Base-by-base conservation (phyloP, 2,329 filamentous ascomycete genomes). In the Lachnellula arida region DNA sequence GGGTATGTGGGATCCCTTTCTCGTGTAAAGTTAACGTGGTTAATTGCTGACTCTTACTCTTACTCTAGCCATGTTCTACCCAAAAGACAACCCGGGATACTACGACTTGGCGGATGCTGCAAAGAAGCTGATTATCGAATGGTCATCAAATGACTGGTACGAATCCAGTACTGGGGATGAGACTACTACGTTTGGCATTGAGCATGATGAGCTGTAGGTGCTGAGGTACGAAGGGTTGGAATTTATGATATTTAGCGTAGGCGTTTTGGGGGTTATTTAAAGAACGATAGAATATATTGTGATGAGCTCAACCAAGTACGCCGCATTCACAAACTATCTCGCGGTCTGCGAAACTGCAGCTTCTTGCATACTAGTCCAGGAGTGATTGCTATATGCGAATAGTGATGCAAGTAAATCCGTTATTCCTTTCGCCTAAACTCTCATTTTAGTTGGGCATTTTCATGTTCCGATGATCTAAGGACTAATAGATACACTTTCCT, bases 11-110 rank as follows among this genome's bases (percentile, higher is more conserved):
- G 37, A 43, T 42, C 12, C 54, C 5, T 6, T 17, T 51, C 11
- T 46, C 7, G 55, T 50, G 56, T 65, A 22, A 66, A 54, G 49
- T 57, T 65, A 25, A 66, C 56, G 35, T 43, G 52, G 19, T 49
- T 43, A 51, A 17, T 49, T 55, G 49, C 57, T 43, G 25, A 48
- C 14, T 7, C 17, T 3, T 23, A 23, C 4, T 5, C 22, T 19
- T 47, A 40, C 12, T 40, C 12, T 47, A 85, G 82, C 74, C 55
- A 88, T 94, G 88, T 94, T 94, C 63, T 85, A 85, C 51, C 78
- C 84, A 1, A 78, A 78, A 58, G 79, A 85, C 46, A 93, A 94
- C 65, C 86, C 89, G 1, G 87, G 83, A 1, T 93, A 91, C 65
- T 81, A 82, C 59, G 78, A 76, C 53, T 77, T 94, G 69, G 75